phyloP scores from a whole-genome alignment of 345 rosid genomes.

The Eucalyptus marginata region DNA sequence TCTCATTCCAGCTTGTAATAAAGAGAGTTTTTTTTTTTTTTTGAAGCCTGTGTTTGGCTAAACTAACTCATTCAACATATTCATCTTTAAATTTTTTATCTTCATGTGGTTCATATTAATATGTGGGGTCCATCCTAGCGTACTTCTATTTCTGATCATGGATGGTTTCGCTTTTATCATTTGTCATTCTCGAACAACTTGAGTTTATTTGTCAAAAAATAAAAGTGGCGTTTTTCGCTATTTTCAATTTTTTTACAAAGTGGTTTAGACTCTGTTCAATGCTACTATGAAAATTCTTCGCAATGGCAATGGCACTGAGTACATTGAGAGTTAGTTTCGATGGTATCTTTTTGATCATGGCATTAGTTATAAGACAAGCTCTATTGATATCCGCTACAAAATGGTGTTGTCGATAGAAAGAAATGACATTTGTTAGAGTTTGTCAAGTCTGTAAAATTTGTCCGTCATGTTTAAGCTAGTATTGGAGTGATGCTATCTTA shows the following conservation, averaged over 20 bases:
- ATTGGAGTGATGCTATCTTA: not conserved
- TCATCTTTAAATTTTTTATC: not conserved
- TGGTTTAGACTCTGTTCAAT: not conserved
- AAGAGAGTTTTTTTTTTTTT: not conserved
- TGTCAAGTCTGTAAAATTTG: not conserved
- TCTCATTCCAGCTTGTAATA: not conserved
- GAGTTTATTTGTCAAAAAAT: not conserved
- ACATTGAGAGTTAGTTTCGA: not conserved
- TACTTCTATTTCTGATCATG: not conserved
- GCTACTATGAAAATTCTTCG: not conserved
- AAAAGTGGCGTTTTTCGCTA: not conserved
- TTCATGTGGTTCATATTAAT: not conserved
- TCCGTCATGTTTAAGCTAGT: not conserved
- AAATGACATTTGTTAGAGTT: not conserved
- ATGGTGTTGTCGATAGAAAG: accelerated
- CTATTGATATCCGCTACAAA: not conserved
- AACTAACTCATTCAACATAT: accelerated
- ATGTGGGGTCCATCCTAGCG: not conserved
- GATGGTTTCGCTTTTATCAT: not conserved
- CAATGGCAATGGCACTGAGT: not conserved
- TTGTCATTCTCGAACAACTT: not conserved
- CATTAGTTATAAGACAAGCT: not conserved
- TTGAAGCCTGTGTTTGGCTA: not conserved
- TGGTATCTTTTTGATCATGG: too few species aligned
- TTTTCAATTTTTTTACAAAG: not conserved